A percentile compares a stretch with the other conserved stretches of the same genome.
These are phyloP conservation scores for Ceriops tagal DNA, from an alignment of 345 rosid species.

Conservation along the genomic window DNA sequence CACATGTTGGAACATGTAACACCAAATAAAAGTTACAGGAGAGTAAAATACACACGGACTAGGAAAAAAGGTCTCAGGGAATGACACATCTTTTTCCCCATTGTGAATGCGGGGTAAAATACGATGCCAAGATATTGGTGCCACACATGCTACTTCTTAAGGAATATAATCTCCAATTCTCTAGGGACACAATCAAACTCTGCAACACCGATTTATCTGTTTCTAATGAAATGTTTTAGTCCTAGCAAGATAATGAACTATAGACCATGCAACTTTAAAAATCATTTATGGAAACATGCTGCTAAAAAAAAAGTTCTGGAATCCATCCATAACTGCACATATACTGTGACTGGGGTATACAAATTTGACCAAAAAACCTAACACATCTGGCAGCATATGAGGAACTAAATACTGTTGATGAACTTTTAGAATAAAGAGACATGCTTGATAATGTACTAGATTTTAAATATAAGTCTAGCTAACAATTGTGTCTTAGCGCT, in stretches of 20 bases:
- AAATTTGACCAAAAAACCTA: too few species aligned
- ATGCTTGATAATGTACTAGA: too few species aligned
- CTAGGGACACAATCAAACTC: background rate
- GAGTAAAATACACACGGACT: background rate
- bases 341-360: too few species aligned
- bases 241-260: too few species aligned
- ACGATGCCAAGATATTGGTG: background rate
- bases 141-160: slow-evolving; percentile 1
- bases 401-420: too few species aligned
- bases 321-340: too few species aligned
- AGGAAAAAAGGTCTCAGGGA: background rate
- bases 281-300: background rate
- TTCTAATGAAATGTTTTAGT: background rate
- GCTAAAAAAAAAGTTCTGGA: too few species aligned
- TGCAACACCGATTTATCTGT: background rate
- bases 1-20: background rate
- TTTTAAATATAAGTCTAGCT: too few species aligned
- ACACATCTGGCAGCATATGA: too few species aligned
- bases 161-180: background rate
- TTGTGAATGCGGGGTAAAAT: background rate
- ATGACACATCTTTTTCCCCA: background rate
- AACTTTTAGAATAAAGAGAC: too few species aligned
- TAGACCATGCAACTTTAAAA: background rate
- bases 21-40: background rate
- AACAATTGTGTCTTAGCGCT: background rate